Percentiles rank a stretch among this genome's conserved stretches.
phyloP scores from a whole-genome alignment of 1,284 basidiomycete species.

The Apiotrichum gracile region DNA sequence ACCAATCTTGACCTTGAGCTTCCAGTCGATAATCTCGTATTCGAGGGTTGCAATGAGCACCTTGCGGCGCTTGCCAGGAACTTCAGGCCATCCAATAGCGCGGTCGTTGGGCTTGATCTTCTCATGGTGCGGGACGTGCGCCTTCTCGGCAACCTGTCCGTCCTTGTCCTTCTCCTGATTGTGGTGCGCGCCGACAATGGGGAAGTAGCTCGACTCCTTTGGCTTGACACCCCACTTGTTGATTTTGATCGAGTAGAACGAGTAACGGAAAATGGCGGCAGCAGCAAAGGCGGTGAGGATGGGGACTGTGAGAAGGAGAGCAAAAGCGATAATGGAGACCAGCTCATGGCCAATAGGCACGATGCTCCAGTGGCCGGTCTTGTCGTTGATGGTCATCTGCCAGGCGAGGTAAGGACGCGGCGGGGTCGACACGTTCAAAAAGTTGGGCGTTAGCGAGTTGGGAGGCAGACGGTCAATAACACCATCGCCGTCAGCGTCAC shows the following conservation, averaged over 20 bases:
- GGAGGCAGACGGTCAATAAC: conserved; percentile 82
- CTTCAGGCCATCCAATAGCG: conserved; percentile 87
- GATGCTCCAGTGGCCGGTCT: conserved; percentile 67
- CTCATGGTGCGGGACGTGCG: conserved; percentile 46
- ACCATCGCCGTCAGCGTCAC: conserved; percentile 78
- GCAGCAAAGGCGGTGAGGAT: conserved; percentile 75
- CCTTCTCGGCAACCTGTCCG: conserved; percentile 38
- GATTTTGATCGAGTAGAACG: conserved; percentile 89
- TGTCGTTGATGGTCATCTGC: conserved; percentile 72
- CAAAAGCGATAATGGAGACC: conserved; percentile 77
- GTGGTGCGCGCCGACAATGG: conserved; percentile 52
- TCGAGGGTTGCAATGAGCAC: conserved; percentile 85
- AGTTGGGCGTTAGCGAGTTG: conserved; percentile 72
- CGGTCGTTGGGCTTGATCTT: conserved; percentile 56
- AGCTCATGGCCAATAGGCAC: conserved; percentile 71
- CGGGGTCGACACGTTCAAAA: conserved; percentile 69
- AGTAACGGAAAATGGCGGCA: conserved; percentile 82
- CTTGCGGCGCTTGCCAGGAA: conserved; percentile 77
- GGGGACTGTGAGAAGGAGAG: conserved; percentile 70
- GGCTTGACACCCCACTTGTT: conserved; percentile 82
- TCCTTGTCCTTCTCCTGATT: conserved; percentile 31
- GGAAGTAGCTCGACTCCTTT: conserved; percentile 48
- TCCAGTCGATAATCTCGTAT: conserved; percentile 94
- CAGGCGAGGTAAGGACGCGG: conserved; percentile 65
- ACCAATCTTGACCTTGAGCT: conserved; percentile 92